Evolutionary conservation across 768 basidiomycete genomes (phyloP).

Genomic region (Hericium coralloides): DNA sequence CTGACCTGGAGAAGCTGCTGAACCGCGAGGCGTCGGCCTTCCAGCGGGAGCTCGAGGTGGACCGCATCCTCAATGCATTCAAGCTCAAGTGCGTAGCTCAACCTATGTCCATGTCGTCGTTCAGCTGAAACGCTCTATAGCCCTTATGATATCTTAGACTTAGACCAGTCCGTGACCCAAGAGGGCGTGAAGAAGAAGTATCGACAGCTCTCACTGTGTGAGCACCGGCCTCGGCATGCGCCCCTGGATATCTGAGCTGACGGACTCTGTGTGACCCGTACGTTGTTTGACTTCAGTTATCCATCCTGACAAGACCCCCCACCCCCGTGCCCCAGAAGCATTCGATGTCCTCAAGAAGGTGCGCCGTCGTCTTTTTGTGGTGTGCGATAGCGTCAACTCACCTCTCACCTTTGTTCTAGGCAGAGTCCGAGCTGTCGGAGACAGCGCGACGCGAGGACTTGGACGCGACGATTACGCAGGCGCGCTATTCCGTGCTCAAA

Average conservation of each 20-base stretch:
- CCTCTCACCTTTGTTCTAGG: slow-evolving; percentile 36
- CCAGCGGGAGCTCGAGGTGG: slow-evolving; percentile 81
- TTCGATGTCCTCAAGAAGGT: slow-evolving; percentile 94
- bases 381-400: neutral
- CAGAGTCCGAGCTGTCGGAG: slow-evolving; percentile 76
- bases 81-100: slow-evolving; percentile 74
- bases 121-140: slow-evolving; percentile 29
- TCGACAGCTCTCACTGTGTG: slow-evolving; percentile 77
- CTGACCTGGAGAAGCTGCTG: slow-evolving; percentile 73
- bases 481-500: slow-evolving; percentile 62
- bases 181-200: slow-evolving; percentile 89
- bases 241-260: slow-evolving; percentile 10
- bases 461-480: slow-evolving; percentile 70
- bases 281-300: slow-evolving; percentile 62
- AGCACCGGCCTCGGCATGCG: slow-evolving; percentile 20
- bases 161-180: slow-evolving; percentile 58
- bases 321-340: slow-evolving; percentile 82
- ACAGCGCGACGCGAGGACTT: slow-evolving; percentile 72
- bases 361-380: slow-evolving; percentile 2
- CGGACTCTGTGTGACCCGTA: slow-evolving; percentile 20
- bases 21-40: slow-evolving; percentile 77
- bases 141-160: slow-evolving; percentile 89
- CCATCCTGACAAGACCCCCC: slow-evolving; percentile 95
- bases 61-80: slow-evolving; percentile 89
- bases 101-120: neutral